Evolutionary conservation across 163 green algal genomes (phyloP).

Genomic region (Scenedesmus sp.): DNA sequence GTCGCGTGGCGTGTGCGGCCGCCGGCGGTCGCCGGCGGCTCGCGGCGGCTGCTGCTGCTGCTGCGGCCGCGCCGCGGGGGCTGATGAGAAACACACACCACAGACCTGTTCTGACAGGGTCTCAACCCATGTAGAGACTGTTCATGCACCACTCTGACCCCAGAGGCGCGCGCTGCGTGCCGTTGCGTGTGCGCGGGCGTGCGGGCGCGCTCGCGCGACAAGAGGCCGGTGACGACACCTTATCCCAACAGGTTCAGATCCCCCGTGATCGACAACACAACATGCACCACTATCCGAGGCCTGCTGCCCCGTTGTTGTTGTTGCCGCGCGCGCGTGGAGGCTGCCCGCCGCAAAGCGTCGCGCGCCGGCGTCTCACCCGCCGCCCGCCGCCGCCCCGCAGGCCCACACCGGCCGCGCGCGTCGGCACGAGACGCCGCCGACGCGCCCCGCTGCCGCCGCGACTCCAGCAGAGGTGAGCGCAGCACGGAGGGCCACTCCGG

Average conservation of each 20-base stretch:
- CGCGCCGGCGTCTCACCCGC: too few relatives aligned
- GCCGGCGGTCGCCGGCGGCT: too few relatives aligned
- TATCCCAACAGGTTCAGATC: conserved; percentile 46
- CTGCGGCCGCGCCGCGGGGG: conserved; percentile 2
- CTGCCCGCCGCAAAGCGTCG: too few relatives aligned
- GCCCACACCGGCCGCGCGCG: too few relatives aligned
- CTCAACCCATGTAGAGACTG: conserved; percentile 43
- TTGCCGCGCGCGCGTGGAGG: not conserved
- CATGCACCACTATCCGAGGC: conserved; percentile 56
- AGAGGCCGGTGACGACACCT: conserved; percentile 22
- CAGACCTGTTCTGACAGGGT: conserved; percentile 53
- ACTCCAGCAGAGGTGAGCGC: conserved; percentile 52
- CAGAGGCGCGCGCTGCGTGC: not conserved
- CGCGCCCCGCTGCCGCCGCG: not conserved
- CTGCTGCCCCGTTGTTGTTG: not conserved
- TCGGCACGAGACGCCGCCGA: too few relatives aligned
- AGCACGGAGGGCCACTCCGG: conserved; percentile 88
- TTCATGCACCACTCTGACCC: conserved; percentile 54
- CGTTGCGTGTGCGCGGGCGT: not conserved
- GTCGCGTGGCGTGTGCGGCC: not conserved
- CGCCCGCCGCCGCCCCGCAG: too few relatives aligned
- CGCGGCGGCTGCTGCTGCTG: not conserved
- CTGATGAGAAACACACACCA: conserved; percentile 48
- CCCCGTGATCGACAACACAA: conserved; percentile 46
- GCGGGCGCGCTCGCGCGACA: too few relatives aligned